Base-by-base conservation (phyloP, 164 flowering plant species). In the Macadamia tetraphylla region DNA sequence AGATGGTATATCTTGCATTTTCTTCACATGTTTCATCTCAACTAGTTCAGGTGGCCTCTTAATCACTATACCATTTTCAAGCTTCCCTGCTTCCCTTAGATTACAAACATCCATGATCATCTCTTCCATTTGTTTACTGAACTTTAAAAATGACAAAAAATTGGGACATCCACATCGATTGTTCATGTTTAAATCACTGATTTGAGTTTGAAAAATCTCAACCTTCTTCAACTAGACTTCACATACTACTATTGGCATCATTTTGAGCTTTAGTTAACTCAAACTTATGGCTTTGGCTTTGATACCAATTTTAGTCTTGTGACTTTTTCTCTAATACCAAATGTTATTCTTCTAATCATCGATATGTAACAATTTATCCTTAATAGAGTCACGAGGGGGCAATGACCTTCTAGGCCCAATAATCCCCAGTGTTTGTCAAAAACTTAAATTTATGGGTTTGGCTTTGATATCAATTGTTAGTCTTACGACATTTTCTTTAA, bases 41-140 rank as follows among this genome's bases (percentile, higher is more conserved):
- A 66, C 66, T 29, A 6, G 23, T 4, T n/a, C 15, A 11, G 59
- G 62, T 30, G 8, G 3, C 23, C 29, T 67, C 57, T 60, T 62
- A 9, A 56, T 66, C 13, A 74, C 62, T 10, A 63, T 18, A 3
- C 23, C 59, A 60, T 43, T 63, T 18, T 57, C 44, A 57, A 70
- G 18, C 5, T 29, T 56, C 0, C 44, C n/a, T 55, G 29, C 49
- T 1, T 30, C 12, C 31, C 3, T 18, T 2, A 55, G 61, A 53
- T 35, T n/a, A 2, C 5, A 8, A 29, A 70, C 9, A 6, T 7
- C 15, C 1, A 29, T 2, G 0, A 2, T 9, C 29, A 6, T 23
- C 29, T 7, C 6, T 59, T 30, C 62, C 29, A 63, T 29, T 8
- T 29, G 1, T 31, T 43, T 46, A 29, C 67, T 49, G 1, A 63